phyloP scores from a whole-genome alignment of 108 stramenopile genomes.

The Cyclotella distinguenda region DNA sequence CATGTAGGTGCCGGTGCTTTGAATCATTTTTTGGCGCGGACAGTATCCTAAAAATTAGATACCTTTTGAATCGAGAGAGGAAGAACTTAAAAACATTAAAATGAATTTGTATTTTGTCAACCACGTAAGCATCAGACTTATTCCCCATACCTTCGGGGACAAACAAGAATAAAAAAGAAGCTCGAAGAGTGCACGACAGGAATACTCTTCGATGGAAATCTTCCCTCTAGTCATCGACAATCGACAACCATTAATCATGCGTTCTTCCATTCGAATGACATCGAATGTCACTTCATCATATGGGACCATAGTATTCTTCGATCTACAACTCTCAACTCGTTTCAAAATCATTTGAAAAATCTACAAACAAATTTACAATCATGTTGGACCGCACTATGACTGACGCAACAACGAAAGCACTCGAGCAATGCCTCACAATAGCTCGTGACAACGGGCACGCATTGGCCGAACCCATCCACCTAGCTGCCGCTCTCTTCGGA shows the following conservation, averaged over 20 bases:
- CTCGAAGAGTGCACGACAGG: no score
- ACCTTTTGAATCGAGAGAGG: no score
- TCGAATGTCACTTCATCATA: neutral
- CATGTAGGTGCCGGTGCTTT: no score
- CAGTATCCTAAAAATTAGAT: no score
- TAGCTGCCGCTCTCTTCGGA: constrained; percentile 62
- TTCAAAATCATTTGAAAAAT: neutral
- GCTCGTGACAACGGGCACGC: constrained; percentile 82
- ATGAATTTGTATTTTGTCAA: no score
- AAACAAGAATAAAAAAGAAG: no score
- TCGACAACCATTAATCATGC: neutral
- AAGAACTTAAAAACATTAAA: no score
- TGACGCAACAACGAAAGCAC: constrained; percentile 72
- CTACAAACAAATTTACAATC: constrained; percentile 6
- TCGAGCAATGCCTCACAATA: constrained; percentile 57
- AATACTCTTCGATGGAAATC: neutral
- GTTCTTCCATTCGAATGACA: neutral
- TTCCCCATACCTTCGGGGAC: no score
- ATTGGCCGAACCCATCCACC: constrained; percentile 70
- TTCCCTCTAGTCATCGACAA: neutral
- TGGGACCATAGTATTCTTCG: no score
- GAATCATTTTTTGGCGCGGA: no score
- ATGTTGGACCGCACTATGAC: constrained; percentile 81
- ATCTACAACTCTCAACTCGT: neutral
- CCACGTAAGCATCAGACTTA: no score